These are phyloP conservation scores for Diospyros lotus DNA, from an alignment of 148 eudicot species.

Conservation along the genomic window DNA sequence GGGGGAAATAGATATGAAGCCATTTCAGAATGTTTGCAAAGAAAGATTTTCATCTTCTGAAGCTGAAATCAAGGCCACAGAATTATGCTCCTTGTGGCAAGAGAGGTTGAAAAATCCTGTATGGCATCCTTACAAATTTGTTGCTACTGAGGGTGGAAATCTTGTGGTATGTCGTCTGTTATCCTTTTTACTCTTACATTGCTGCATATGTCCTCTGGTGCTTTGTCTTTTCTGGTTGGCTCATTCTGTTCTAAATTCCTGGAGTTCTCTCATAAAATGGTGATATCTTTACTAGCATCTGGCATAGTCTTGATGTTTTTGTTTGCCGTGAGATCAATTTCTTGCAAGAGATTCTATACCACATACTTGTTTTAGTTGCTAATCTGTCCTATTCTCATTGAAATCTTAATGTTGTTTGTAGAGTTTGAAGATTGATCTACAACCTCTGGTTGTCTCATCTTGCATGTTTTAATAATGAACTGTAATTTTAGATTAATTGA, in stretches of 20 bases:
- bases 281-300: not conserved
- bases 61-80: constrained; percentile 59
- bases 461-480: not conserved
- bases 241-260: not conserved
- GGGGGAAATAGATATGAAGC: constrained; percentile 80
- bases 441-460: not conserved
- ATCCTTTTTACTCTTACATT: not conserved
- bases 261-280: no score
- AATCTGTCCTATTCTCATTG: not conserved
- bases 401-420: not conserved
- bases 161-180: constrained; percentile 37
- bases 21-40: constrained; percentile 51
- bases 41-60: constrained; percentile 42
- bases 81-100: constrained; percentile 83
- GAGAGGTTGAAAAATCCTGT: constrained; percentile 60
- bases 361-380: not conserved
- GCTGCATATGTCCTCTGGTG: not conserved
- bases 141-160: constrained; percentile 30
- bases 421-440: not conserved
- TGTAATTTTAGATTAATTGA: not conserved
- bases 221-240: no score
- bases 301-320: not conserved
- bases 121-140: constrained; percentile 79
- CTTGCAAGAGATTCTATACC: constrained; percentile 3
- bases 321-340: constrained; percentile 2